Percentiles rank a stretch among this genome's conserved stretches.
These are phyloP conservation scores for Fagopyrum homotropicum DNA, from an alignment of 148 eudicot genomes.

Conservation along the genomic window DNA sequence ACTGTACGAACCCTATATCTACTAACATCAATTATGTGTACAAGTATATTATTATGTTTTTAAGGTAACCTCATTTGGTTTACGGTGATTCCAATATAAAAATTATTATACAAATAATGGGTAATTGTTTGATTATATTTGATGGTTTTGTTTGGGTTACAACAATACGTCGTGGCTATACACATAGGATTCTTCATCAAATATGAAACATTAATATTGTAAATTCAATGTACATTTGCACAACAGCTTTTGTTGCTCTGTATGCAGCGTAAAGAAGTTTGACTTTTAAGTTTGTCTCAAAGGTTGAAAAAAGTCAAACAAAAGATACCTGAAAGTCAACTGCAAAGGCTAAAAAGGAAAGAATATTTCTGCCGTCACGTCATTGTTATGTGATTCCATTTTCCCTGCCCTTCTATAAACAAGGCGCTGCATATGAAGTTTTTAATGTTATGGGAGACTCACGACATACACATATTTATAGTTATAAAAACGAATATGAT, in stretches of 20 bases:
- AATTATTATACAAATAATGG: too few species aligned
- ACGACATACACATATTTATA: too few species aligned
- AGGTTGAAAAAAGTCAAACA: background rate
- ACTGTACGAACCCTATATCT: too few species aligned
- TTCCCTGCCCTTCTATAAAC: background rate
- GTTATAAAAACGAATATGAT: too few species aligned
- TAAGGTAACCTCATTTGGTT: too few species aligned
- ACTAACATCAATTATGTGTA: too few species aligned
- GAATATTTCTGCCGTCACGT: slow-evolving; percentile 7
- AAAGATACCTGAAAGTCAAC: background rate
- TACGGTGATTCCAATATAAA: too few species aligned
- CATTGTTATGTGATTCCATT: slow-evolving; percentile 9
- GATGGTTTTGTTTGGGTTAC: too few species aligned
- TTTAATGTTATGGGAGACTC: too few species aligned
- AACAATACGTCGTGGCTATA: background rate
- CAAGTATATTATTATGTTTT: too few species aligned
- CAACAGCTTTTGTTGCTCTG: background rate
- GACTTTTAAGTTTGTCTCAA: slow-evolving; percentile 8
- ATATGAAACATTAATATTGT: background rate
- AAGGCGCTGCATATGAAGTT: too few species aligned
- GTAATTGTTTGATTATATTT: too few species aligned
- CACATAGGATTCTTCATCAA: background rate
- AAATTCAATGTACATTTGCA: background rate
- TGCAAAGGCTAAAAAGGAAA: background rate
- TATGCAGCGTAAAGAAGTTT: slow-evolving; percentile 1